A percentile compares a stretch with the other conserved stretches of the same genome.
These are phyloP conservation scores for Anastatica hierochuntica DNA, from an alignment of 345 rosid species.

Conservation along the genomic window DNA sequence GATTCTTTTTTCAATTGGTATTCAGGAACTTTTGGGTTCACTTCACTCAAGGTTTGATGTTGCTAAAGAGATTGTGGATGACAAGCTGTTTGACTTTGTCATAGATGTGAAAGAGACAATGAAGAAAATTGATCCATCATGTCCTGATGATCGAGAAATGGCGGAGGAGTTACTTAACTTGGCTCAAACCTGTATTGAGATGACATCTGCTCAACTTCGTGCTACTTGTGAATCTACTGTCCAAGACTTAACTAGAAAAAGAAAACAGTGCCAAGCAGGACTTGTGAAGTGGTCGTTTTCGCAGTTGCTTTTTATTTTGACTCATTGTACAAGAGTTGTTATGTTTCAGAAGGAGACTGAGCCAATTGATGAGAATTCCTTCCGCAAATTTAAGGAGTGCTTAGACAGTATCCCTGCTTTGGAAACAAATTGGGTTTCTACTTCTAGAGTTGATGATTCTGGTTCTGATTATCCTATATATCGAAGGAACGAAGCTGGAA, in stretches of 20 bases:
- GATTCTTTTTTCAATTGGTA: neutral
- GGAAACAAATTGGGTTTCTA: constrained; percentile 48
- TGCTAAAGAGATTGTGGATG: constrained; percentile 55
- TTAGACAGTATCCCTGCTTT: constrained; percentile 67
- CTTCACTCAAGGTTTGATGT: constrained; percentile 63
- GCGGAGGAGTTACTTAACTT: constrained; percentile 45
- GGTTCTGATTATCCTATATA: constrained; percentile 23
- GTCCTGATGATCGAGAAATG: constrained; percentile 44
- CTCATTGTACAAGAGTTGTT: constrained; percentile 69
- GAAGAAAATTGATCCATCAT: constrained; percentile 42
- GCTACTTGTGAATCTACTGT: constrained; percentile 56
- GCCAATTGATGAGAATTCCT: constrained; percentile 55
- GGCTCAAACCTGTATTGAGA: constrained; percentile 49
- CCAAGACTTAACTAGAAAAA: constrained; percentile 57
- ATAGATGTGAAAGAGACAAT: constrained; percentile 46
- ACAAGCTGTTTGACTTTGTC: constrained; percentile 47
- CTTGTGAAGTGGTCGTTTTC: constrained; percentile 60
- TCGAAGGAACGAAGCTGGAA: constrained; percentile 25
- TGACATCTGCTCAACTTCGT: constrained; percentile 54
- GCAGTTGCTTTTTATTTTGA: constrained; percentile 66
- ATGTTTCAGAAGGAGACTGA: constrained; percentile 63
- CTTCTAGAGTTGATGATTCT: constrained; percentile 33
- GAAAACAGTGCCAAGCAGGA: constrained; percentile 58
- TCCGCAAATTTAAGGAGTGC: constrained; percentile 59
- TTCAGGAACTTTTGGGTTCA: constrained; percentile 61